Conservation (phyloP, 192 early-diverging fungal species). For the Jimgerdemannia lactiflua region DNA sequence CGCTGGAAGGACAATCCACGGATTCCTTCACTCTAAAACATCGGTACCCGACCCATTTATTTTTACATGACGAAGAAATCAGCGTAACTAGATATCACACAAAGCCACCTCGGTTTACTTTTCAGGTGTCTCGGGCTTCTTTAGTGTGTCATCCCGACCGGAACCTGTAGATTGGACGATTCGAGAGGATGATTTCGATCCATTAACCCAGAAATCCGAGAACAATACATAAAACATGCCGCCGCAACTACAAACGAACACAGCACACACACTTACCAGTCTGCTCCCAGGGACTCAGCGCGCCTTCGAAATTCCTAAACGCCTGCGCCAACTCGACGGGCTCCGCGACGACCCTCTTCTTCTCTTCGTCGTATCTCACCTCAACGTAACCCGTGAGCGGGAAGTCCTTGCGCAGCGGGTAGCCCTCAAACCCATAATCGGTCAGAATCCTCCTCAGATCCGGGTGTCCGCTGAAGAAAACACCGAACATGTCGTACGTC, state of each 20-base stretch:
- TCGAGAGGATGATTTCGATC: too few species aligned
- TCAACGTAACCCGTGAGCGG: conserved; percentile 99
- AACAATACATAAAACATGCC: background rate
- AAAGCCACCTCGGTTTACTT: conserved; percentile 2
- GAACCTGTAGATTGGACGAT: conserved; percentile 16
- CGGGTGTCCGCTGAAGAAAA: conserved; percentile 95
- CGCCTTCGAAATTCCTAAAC: conserved; percentile 92
- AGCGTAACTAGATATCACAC: background rate
- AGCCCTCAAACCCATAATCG: conserved; percentile 98
- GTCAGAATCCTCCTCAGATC: conserved; percentile 96
- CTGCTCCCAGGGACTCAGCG: conserved; percentile 93
- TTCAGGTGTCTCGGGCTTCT: conserved; percentile 8
- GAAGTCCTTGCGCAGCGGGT: conserved; percentile 96
- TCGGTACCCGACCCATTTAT: too few species aligned
- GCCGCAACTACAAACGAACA: background rate
- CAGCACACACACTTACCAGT: conserved; percentile 44
- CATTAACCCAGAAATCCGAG: background rate
- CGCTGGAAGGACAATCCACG: too few species aligned
- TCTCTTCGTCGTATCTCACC: conserved; percentile 97
- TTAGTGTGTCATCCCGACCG: conserved; percentile 40
- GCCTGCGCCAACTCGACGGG: conserved; percentile 95
- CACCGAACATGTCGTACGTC: conserved; percentile 98
- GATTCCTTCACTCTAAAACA: too few species aligned
- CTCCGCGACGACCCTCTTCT: conserved; percentile 96
- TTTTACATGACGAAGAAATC: background rate